These are phyloP conservation scores for Nannochloris sp. DNA, from an alignment of 139 green algal species.

Conservation along the genomic window DNA sequence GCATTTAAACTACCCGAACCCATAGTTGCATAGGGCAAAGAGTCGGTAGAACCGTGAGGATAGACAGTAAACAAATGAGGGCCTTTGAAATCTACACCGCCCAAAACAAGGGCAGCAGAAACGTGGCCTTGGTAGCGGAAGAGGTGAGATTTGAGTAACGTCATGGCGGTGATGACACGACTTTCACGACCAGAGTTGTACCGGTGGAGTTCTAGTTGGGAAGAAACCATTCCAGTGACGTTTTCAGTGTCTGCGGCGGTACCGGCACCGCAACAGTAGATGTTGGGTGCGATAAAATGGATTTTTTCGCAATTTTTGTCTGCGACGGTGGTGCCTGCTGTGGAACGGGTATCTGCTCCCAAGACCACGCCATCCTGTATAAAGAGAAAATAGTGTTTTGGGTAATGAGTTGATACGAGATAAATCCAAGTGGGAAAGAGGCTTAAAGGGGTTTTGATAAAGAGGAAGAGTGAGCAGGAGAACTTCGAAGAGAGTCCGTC, in stretches of 20 bases:
- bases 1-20: constrained; percentile 90
- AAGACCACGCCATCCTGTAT: constrained; percentile 94
- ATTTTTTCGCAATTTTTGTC: constrained; percentile 99
- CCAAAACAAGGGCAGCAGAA: constrained; percentile 89
- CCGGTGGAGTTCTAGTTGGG: constrained; percentile 81
- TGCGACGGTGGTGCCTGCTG: constrained; percentile 86
- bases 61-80: constrained; percentile 97
- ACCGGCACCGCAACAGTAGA: constrained; percentile 96
- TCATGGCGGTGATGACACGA: constrained; percentile 88
- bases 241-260: constrained; percentile 95
- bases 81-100: constrained; percentile 86
- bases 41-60: constrained; percentile 96
- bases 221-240: constrained; percentile 95
- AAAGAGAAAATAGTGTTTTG: background rate
- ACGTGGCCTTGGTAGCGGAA: constrained; percentile 98
- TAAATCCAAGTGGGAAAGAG: too few species aligned
- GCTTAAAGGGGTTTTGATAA: background rate
- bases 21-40: constrained; percentile 95
- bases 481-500: background rate
- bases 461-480: background rate
- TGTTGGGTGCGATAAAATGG: constrained; percentile 96
- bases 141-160: constrained; percentile 93
- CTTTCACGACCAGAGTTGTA: constrained; percentile 75
- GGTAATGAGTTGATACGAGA: background rate
- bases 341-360: constrained; percentile 95